Evolutionary conservation across 1,139 yeast species (phyloP), one percentile per base, ranked within the genome.

Genomic region (Arxiozyma bovina): DNA sequence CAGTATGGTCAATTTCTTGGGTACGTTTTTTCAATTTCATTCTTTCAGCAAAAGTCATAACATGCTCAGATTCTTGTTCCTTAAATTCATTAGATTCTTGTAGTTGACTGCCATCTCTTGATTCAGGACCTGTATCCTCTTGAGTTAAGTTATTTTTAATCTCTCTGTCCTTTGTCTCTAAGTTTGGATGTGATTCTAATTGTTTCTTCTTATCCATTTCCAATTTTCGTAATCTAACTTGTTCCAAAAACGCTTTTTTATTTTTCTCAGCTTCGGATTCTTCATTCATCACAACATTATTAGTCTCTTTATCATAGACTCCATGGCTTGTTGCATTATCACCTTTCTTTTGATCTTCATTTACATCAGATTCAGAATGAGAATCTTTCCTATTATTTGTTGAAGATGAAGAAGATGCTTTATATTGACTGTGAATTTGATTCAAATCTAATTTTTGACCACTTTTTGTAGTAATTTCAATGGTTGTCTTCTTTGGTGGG

Each of bases 381-480:
- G 34, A 21, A 21, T 15, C 18, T 25, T n/a, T 21, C 20, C 41
- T 12, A 27, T 15, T n/a, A n/a, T 22, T 43, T 4, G 50, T 41
- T 21, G 46, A 27, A 38, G 45, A 45, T 15, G 50, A 12, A 25
- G 52, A 22, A 11, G 50, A 44, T 23, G 41, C 8, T 42, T 52
- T 18, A 46, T 50, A 41, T 8, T 21, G 49, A 18, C 42, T 42
- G 48, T 64, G 68, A 21, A 67, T 60, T 9, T 63, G 63, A 27
- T 56, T 59, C 51, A 68, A 58, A 57, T 67, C 67, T 45, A 68
- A 54, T 52, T 60, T 64, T 50, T 67, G 67, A 46, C 71, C 71
- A 41, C 65, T 61, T 55, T 67, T 67, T n/a, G 68, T 67, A 3
- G 70, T 68, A 45, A 68, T 68, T 57, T 68, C 69, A 51, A 68